Evolutionary conservation across 192 early-diverging fungal genomes (phyloP).

Genomic region (Backusella westeae): DNA sequence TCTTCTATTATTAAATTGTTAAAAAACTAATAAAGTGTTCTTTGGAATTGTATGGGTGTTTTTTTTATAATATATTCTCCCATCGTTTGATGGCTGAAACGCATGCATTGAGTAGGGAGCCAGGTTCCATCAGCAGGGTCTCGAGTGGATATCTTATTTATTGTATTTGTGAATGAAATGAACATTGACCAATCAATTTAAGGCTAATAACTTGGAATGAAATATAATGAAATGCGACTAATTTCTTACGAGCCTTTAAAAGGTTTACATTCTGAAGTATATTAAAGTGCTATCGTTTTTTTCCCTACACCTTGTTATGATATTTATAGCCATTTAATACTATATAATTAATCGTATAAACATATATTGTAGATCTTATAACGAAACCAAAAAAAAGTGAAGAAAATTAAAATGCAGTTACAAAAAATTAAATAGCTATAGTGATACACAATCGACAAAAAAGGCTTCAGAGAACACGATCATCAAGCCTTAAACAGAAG

Average conservation of each 20-base stretch:
- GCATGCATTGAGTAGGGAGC: not conserved
- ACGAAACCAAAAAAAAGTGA: not conserved
- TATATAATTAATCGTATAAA: not conserved
- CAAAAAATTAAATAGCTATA: not conserved
- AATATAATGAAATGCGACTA: not conserved
- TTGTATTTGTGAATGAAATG: not conserved
- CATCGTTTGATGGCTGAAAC: not conserved
- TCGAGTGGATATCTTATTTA: not conserved
- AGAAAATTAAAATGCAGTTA: not conserved
- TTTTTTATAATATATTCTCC: not conserved
- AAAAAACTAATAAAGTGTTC: no score
- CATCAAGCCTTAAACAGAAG: constrained; percentile 5
- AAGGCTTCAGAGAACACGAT: not conserved
- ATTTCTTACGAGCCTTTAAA: not conserved
- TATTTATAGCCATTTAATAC: not conserved
- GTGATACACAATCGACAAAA: constrained; percentile 8
- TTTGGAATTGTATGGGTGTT: no score
- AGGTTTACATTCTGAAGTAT: not conserved
- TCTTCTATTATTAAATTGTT: not conserved
- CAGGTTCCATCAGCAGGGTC: not conserved
- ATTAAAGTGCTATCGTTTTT: not conserved
- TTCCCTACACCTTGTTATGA: not conserved
- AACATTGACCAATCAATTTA: not conserved
- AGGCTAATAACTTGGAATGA: not conserved
- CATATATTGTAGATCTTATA: not conserved